Base-by-base conservation (phyloP, 2,329 filamentous ascomycete species). In the Hymenoscyphus repandus region DNA sequence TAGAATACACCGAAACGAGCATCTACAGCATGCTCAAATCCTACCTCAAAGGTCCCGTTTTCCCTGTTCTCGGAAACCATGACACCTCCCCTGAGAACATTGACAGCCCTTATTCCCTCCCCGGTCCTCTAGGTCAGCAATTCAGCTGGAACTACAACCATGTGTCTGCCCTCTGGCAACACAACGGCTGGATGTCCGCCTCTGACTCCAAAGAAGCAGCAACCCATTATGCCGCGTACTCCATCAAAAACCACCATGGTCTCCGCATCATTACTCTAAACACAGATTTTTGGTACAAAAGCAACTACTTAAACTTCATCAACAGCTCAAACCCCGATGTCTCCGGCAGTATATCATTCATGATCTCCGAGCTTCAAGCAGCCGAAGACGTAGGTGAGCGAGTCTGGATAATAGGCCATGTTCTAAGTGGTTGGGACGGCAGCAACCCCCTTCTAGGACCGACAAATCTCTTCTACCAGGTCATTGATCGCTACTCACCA, bases 71-170 rank as follows among this genome's bases (percentile, higher is more conserved):
- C 1, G 79, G 79, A 1, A 82, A 82, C 54, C 78, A 82, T 50
- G 78, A 82, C 58, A 74, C 70, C 10, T 77, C 71, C 51, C 78
- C 78, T 1, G 71, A 74, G 49, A 75, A 73, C 18, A 74, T 78
- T 22, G 74, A 79, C 56, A 70, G 72, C 6, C 75, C 78, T 2
- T 74, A 80, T 55, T 73, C 63, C 30, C 65, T 82, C 7, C 77
- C 77, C 7, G 77, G 75, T 1, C 68, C 70, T 1, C 66, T 82
- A 1, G 76, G 77, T 1, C 64, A 74, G 53, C 78, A 82, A 56
- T 73, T 77, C 55, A 77, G 73, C 47, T 82, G 78, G 78, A 79
- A 80, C 56, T 80, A 76, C 56, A 69, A 79, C 22, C 77, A 80
- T 56, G 68, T 81, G 13, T 70, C 77, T n/a, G 66, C 65, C 11